Evolutionary conservation across 2,329 filamentous ascomycete genomes (phyloP).

Genomic region (Fusarium nisikadoi): DNA sequence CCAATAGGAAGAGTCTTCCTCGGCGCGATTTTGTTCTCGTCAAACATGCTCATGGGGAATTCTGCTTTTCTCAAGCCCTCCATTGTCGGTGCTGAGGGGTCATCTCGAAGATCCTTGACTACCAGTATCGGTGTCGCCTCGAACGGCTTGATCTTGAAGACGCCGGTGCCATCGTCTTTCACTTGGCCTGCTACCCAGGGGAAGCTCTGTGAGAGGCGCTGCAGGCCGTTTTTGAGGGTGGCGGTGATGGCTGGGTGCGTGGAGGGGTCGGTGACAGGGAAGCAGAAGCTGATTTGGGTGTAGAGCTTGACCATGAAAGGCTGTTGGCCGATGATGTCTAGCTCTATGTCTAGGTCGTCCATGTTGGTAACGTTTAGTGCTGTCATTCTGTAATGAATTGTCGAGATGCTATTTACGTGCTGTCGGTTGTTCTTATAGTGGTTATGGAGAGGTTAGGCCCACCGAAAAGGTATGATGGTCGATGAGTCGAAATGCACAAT

Average conservation of each 20-base stretch:
- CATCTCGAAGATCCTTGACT: slow-evolving; percentile 56
- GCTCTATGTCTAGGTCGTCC: slow-evolving; percentile 34
- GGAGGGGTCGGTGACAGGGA: slow-evolving; percentile 42
- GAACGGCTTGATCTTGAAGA: slow-evolving; percentile 54
- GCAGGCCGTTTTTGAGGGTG: slow-evolving; percentile 51
- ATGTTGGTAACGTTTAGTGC: background rate
- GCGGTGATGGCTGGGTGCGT: slow-evolving; percentile 42
- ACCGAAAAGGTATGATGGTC: background rate
- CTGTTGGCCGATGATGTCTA: slow-evolving; percentile 57
- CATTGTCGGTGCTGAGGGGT: slow-evolving; percentile 51
- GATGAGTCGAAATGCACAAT: slow-evolving; percentile 16
- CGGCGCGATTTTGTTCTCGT: slow-evolving; percentile 56
- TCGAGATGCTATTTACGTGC: background rate
- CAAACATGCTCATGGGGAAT: slow-evolving; percentile 61
- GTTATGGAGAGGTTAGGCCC: rapidly evolving
- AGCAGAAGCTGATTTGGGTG: slow-evolving; percentile 58
- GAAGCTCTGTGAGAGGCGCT: slow-evolving; percentile 52
- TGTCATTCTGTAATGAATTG: background rate
- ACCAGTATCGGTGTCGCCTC: slow-evolving; percentile 48
- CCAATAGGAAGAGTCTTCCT: slow-evolving; percentile 52
- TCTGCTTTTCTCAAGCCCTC: slow-evolving; percentile 48
- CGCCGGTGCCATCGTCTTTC: slow-evolving; percentile 43
- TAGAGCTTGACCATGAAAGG: slow-evolving; percentile 54
- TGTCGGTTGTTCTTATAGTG: background rate
- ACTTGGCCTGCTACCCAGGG: slow-evolving; percentile 61